Conservation (phyloP, 75 land plant genomes). For the Ceratopteris richardii region DNA sequence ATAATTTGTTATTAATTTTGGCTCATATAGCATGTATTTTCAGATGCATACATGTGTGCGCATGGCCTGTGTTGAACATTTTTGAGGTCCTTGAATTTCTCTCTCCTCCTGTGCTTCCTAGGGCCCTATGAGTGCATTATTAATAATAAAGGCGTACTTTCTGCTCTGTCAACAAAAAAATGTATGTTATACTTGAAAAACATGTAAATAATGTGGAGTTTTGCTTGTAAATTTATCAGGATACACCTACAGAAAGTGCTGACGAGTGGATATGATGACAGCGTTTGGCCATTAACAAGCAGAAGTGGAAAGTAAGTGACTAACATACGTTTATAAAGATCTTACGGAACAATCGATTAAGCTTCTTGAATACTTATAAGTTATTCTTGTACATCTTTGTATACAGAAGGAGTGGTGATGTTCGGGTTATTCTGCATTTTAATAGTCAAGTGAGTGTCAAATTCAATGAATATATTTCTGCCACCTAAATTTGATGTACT, state of each 20-base stretch:
- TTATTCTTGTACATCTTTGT: not conserved
- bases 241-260: slow-evolving; percentile 59
- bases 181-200: not conserved
- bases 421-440: slow-evolving; percentile 65
- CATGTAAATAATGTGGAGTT: not conserved
- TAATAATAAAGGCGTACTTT: too few species aligned
- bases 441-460: slow-evolving; percentile 25
- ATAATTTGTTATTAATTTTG: too few species aligned
- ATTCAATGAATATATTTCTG: not conserved
- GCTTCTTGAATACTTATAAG: not conserved
- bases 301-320: slow-evolving; percentile 49
- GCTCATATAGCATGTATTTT: too few species aligned
- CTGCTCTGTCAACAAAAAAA: not conserved
- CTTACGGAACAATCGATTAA: not conserved
- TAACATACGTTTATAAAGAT: not conserved
- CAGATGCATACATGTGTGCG: too few species aligned
- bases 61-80: too few species aligned
- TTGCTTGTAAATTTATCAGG: slow-evolving; percentile 18
- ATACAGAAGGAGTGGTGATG: slow-evolving; percentile 61
- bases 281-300: slow-evolving; percentile 53
- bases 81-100: not conserved
- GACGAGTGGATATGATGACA: slow-evolving; percentile 63
- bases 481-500: too few species aligned
- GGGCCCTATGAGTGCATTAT: too few species aligned
- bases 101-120: not conserved